Evolutionary conservation across 495 filamentous ascomycete genomes (phyloP), one percentile per base, ranked within the genome.

Genomic region (Pyronema omphalodes): DNA sequence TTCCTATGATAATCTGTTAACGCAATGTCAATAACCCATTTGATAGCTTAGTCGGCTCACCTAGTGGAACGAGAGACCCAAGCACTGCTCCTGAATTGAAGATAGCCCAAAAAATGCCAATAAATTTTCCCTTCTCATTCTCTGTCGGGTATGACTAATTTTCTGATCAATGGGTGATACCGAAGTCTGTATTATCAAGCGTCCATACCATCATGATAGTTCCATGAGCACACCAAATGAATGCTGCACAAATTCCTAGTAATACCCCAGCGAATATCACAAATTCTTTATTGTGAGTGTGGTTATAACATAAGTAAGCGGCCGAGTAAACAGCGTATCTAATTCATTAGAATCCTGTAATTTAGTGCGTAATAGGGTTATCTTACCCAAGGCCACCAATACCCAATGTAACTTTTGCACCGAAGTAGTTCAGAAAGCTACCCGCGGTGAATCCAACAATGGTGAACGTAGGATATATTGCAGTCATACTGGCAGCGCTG

Each of bases 21-120:
- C 12, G 3, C 3, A 1, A 12, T 17, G 2, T 43, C 39, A 43
- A 17, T 43, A 43, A 3, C 39, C 39, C 15, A 6, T 6, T 43
- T 17, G 39, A 41, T 12, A 41, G 11, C 39, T 41, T 17, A 41
- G 39, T 12, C 39, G 6, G 39, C 39, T 47, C 41, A 53, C 60
- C 55, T 19, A 60, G 60, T 18, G 59, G 56, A 52, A 60, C 80
- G 70, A 94, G 72, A 56, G 80, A 80, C 23, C 89, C 89, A 71
- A 94, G 86, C 52, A 94, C 88, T 61, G 79, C 88, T 57, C 89
- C 88, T 35, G 87, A 67, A 67, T 96, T 96, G 74, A 94, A 96
- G 60, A 95, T 94, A 52, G 84, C 77, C 88, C 88, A 95, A 68
- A 95, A 94, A 67, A 79, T 76, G 43, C 83, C 82, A 62, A 94